phyloP scores from a whole-genome alignment of 805 yeast genomes.

The Saccharomycopsis guyanensis region DNA sequence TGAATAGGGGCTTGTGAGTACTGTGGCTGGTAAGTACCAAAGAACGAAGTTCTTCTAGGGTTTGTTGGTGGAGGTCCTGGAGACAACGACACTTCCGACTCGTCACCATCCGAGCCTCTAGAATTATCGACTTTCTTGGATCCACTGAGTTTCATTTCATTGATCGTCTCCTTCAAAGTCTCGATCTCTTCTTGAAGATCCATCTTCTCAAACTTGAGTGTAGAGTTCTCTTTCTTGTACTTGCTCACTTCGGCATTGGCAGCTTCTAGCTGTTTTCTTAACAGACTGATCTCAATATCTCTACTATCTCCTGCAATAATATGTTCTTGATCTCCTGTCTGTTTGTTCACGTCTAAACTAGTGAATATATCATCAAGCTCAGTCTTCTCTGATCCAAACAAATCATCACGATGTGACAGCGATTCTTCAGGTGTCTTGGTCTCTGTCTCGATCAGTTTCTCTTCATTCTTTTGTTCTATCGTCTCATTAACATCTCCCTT shows the following conservation, averaged over 20 bases:
- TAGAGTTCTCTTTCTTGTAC: constrained; percentile 29
- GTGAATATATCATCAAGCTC: constrained; percentile 14
- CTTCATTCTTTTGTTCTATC: constrained; percentile 21
- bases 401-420: constrained; percentile 4
- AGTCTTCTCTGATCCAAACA: constrained; percentile 9
- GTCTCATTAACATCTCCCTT: constrained; percentile 29
- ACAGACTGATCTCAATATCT: constrained; percentile 23
- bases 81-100: constrained; percentile 19
- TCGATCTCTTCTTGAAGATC: constrained; percentile 31
- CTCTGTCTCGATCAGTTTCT: no score
- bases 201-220: constrained; percentile 30
- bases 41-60: neutral
- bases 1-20: constrained; percentile 21
- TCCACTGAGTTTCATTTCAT: constrained; percentile 24
- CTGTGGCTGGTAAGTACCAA: constrained; percentile 14
- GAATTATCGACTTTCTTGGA: constrained; percentile 26
- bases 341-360: constrained; percentile 11
- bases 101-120: constrained; percentile 17
- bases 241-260: constrained; percentile 34
- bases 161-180: constrained; percentile 25
- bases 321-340: constrained; percentile 7
- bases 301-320: constrained; percentile 2
- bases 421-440: no score
- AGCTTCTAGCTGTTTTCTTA: constrained; percentile 27
- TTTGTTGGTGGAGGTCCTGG: constrained; percentile 10